These are phyloP conservation scores for Nakaseomyces uthaithaninus DNA, from an alignment of 1,139 yeast genomes.

Conservation along the genomic window DNA sequence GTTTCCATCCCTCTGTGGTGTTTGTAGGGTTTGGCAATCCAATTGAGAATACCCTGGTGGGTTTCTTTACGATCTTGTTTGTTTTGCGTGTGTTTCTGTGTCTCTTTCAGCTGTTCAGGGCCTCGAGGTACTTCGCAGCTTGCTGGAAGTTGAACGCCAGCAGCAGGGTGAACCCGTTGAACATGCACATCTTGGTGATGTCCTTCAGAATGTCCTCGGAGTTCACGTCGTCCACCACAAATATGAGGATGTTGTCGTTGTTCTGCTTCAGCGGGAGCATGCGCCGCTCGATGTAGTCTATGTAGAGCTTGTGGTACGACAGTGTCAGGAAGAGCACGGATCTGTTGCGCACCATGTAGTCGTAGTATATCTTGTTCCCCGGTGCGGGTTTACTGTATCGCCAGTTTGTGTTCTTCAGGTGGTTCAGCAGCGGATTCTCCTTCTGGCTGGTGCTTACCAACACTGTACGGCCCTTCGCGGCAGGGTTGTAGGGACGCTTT, in stretches of 20 bases:
- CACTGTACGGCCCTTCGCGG: conserved; percentile 24
- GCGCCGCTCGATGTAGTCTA: conserved; percentile 74
- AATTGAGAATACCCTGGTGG: too few species aligned
- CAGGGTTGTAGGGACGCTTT: conserved; percentile 12
- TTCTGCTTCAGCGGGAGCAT: conserved; percentile 49
- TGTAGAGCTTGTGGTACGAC: conserved; percentile 78
- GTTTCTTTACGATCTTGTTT: too few species aligned
- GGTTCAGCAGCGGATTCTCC: conserved; percentile 51
- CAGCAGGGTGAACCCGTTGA: conserved; percentile 61
- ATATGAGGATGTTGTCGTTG: conserved; percentile 54
- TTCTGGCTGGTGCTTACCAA: conserved; percentile 48
- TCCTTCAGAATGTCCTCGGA: conserved; percentile 63
- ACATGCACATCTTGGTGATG: conserved; percentile 60
- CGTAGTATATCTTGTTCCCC: conserved; percentile 45
- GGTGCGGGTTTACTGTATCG: conserved; percentile 37
- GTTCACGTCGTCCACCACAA: conserved; percentile 71
- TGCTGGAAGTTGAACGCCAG: conserved; percentile 80
- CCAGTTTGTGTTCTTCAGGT: conserved; percentile 43
- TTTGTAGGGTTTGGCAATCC: too few species aligned
- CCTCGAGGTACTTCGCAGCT: conserved; percentile 67
- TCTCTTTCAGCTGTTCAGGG: conserved; percentile 15
- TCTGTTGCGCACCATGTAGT: conserved; percentile 56
- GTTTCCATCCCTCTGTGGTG: too few species aligned
- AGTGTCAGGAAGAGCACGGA: conserved; percentile 68
- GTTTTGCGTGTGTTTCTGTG: neutral